Evolutionary conservation across 2,329 filamentous ascomycete genomes (phyloP), one percentile per base, ranked within the genome.

Genomic region (Claviceps paspali): DNA sequence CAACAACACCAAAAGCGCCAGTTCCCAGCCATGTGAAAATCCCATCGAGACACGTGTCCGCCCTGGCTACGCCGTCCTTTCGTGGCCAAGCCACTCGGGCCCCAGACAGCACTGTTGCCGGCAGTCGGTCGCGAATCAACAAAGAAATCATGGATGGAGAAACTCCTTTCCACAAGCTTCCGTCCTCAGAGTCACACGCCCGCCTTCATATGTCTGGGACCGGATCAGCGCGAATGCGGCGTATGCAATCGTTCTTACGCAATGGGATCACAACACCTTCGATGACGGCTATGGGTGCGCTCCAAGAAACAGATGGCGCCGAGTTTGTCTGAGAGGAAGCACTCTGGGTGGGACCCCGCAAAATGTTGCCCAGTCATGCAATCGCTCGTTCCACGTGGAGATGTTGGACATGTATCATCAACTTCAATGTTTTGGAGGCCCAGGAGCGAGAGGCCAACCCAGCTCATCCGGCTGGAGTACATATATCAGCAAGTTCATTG

Each of bases 1-100:
- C 47, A 14, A 49, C 48, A 7, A 51, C 49, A 5, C 49, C 49
- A 6, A 39, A 33, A 30, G 46, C 40, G n/a, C 46, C 46, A 18
- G 33, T 47, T 5, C 43, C 49, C 6, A 9, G 28, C 10, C 24
- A 24, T n/a, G 22, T 30, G 3, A 18, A 23, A 23, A 11, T 22
- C 12, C 11, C 31, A 22, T 29, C 30, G n/a, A n/a, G n/a, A n/a
- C n/a, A n/a, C n/a, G n/a, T n/a, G n/a, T n/a, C n/a, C n/a, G n/a
- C n/a, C n/a, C n/a, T n/a, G n/a, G n/a, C n/a, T n/a, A 6, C 14
- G 26, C 26, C 12, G 22, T 17, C 29, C 15, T 11, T n/a, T 26
- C 17, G 1, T 11, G 30, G 27, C 6, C 32, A 29, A 3, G 8
- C 6, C 19, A n/a, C 11, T 26, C 34, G 27, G 12, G 1, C 17